phyloP scores from a whole-genome alignment of 202 grass and related monocot species.

The Panicum virgatum region DNA sequence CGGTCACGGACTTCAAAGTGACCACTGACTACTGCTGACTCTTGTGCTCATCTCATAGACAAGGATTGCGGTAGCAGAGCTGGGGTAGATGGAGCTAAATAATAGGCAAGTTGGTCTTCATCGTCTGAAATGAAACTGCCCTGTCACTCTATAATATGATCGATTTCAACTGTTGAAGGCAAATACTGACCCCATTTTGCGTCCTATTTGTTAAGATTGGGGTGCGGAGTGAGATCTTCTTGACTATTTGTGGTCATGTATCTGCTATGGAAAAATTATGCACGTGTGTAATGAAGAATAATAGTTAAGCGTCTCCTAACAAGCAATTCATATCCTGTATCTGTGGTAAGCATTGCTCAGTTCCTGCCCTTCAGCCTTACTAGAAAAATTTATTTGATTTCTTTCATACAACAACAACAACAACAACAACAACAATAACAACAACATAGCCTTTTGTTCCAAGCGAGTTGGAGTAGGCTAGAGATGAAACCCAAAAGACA shows the following conservation, averaged over 20 bases:
- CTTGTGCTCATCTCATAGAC: neutral
- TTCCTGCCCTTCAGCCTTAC: neutral
- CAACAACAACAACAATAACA: no score
- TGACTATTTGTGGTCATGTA: neutral
- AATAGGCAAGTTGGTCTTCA: neutral
- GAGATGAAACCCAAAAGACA: no score
- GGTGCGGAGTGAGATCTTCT: neutral
- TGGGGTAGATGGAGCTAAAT: neutral
- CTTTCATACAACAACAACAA: no score
- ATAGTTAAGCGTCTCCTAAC: neutral
- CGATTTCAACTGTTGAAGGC: neutral
- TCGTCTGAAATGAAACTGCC: neutral
- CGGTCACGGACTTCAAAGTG: neutral
- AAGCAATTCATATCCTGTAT: neutral
- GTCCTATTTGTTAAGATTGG: neutral
- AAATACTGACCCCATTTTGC: neutral
- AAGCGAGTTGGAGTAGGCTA: no score
- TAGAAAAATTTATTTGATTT: neutral
- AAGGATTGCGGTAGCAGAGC: neutral
- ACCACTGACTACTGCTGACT: neutral
- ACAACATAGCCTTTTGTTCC: no score
- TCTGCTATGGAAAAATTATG: neutral
- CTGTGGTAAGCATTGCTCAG: neutral
- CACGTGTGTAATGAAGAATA: neutral
- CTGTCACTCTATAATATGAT: neutral